Conservation (phyloP, 495 filamentous ascomycete species). For the Terfezia claveryi region DNA sequence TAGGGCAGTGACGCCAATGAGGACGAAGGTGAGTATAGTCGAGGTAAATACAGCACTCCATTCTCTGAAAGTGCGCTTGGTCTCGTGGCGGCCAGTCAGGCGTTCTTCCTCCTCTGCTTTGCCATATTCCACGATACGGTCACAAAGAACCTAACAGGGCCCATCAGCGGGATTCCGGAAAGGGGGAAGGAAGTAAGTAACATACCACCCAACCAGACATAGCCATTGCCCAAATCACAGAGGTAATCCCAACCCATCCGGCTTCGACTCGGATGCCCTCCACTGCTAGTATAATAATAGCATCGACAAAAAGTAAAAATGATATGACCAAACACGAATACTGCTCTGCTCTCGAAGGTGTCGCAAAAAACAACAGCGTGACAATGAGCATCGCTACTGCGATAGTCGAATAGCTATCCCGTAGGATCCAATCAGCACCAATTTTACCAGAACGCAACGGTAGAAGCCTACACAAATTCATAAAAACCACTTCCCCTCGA, state of each 20-base stretch:
- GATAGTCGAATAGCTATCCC: constrained; percentile 38
- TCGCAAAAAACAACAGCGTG: constrained; percentile 65
- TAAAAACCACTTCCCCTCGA: constrained; percentile 80
- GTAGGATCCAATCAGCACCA: neutral
- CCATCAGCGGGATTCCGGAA: neutral
- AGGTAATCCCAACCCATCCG: constrained; percentile 70
- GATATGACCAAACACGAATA: constrained; percentile 43
- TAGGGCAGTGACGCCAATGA: constrained; percentile 43
- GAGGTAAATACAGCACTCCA: constrained; percentile 68
- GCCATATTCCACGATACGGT: constrained; percentile 66
- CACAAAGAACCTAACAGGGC: constrained; percentile 16
- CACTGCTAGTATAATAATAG: constrained; percentile 55
- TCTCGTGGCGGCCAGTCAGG: constrained; percentile 75
- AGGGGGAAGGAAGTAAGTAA: constrained; percentile 16
- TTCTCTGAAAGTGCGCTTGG: constrained; percentile 53
- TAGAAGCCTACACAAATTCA: constrained; percentile 33
- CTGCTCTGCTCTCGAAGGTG: constrained; percentile 55
- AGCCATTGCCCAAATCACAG: constrained; percentile 51
- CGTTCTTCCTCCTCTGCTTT: constrained; percentile 82
- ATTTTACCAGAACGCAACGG: neutral
- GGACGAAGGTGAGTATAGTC: constrained; percentile 41
- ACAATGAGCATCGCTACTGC: constrained; percentile 49
- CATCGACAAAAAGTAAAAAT: constrained; percentile 53
- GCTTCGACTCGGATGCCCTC: constrained; percentile 56
- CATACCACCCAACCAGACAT: constrained; percentile 39